Percentiles rank a stretch among this genome's conserved stretches.
These are phyloP conservation scores for Ambrosia artemisiifolia DNA, from an alignment of 129 eudicot genomes.

Conservation along the genomic window DNA sequence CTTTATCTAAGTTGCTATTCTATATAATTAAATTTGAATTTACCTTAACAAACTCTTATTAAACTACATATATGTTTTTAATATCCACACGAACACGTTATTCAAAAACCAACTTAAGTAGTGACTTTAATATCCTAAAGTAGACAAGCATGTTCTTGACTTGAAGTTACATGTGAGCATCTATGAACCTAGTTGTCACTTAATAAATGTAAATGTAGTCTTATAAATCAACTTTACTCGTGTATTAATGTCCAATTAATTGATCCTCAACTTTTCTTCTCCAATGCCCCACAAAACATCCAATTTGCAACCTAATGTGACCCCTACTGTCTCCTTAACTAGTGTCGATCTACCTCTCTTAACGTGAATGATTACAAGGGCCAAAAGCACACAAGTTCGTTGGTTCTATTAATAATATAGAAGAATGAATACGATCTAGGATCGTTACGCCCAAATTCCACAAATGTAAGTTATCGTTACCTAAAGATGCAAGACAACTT, in stretches of 20 bases:
- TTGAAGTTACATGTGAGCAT: constrained; percentile 25
- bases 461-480: no score
- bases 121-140: background rate
- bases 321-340: constrained; percentile 12
- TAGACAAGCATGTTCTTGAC: constrained; percentile 15
- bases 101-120: background rate
- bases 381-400: background rate
- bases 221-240: constrained; percentile 8
- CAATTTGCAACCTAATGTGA: background rate
- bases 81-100: no score
- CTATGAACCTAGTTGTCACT: constrained; percentile 21
- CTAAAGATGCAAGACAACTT: no score
- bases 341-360: background rate
- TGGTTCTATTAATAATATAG: no score
- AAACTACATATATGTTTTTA: no score
- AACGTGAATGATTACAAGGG: background rate
- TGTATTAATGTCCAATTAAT: constrained; percentile 4
- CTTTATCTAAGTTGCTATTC: no score
- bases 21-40: no score
- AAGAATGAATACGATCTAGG: background rate
- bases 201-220: background rate
- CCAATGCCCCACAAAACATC: background rate
- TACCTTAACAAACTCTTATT: no score
- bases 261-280: background rate
- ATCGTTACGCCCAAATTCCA: no score